These are phyloP conservation scores for Zizania palustris DNA, from an alignment of 202 grass and related monocot species.

Conservation along the genomic window DNA sequence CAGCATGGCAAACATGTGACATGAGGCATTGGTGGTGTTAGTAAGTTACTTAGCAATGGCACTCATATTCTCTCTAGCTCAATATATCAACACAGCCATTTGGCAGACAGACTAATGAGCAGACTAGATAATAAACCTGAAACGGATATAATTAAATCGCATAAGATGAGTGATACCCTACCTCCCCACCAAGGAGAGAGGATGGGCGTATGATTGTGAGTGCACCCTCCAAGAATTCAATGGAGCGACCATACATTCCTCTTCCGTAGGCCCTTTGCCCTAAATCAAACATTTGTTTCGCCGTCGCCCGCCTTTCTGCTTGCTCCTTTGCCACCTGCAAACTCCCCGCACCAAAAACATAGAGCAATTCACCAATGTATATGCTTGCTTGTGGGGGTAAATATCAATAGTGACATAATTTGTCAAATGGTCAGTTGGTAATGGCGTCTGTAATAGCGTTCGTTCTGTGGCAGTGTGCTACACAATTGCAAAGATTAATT, in stretches of 20 bases:
- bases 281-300: conserved; percentile 92
- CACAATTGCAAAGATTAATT: too few relatives aligned
- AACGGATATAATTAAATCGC: neutral
- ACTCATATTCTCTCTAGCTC: neutral
- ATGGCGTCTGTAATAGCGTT: too few relatives aligned
- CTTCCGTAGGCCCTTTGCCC: conserved; percentile 82
- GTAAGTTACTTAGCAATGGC: neutral
- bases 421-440: too few relatives aligned
- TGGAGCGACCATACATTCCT: conserved; percentile 81
- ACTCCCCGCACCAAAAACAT: neutral
- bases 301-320: conserved; percentile 70
- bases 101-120: neutral
- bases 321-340: conserved; percentile 84
- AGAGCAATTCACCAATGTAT: neutral
- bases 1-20: neutral
- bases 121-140: neutral
- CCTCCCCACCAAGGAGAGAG: conserved; percentile 88
- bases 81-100: neutral
- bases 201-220: conserved; percentile 78
- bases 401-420: neutral
- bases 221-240: conserved; percentile 89
- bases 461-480: too few relatives aligned
- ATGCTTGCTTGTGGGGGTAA: neutral
- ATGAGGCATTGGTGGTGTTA: neutral
- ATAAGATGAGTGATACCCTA: conserved; percentile 38